Evolutionary conservation across 2,329 filamentous ascomycete genomes (phyloP), one percentile per base, ranked within the genome.

Genomic region (Aspergillus vadensis): DNA sequence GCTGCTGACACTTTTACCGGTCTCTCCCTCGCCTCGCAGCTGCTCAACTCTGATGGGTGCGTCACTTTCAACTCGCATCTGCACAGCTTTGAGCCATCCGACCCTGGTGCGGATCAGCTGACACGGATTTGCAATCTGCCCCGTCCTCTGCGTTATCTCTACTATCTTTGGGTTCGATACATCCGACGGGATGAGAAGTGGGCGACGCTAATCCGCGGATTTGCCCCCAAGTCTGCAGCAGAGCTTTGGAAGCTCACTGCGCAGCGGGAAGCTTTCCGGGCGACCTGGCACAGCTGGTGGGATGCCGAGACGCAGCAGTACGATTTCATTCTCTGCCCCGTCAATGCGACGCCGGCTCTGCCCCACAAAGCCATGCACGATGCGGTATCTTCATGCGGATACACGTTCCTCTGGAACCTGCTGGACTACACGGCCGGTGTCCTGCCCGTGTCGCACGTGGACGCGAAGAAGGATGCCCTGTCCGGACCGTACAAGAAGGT

Each of bases 391-490:
- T 91, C 88, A 66, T 97, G 93, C 70, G 92, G 92, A 1, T 97
- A 98, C 72, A 97, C 93, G 0, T 97, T 97, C 73, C 77, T 97
- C 58, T 98, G 95, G 80, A 97, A 97, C 69, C 66, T 97, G 86
- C 85, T 97, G 52, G 94, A 97, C 73, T 97, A 97, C 76, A 86
- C 90, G 1, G 85, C 86, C 12, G 93, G 93, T 39, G 86, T 97
- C 38, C 71, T 98, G 21, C 93, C 94, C 0, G 88, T 97, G 1
- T 94, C 91, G 0, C 90, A 92, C 62, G 93, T 97, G 0, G 90
- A 97, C 66, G 70, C 75, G 1, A 80, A 86, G 44, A 91, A 95
- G 70, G 83, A 86, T 63, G 81, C 93, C 0, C 86, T 92, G 0
- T 67, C 78, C 0, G 77, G 76, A 88, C 75, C 84, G 14, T 79